Evolutionary conservation across 306 rosid genomes (phyloP).

Genomic region (Rubus parviflorus): DNA sequence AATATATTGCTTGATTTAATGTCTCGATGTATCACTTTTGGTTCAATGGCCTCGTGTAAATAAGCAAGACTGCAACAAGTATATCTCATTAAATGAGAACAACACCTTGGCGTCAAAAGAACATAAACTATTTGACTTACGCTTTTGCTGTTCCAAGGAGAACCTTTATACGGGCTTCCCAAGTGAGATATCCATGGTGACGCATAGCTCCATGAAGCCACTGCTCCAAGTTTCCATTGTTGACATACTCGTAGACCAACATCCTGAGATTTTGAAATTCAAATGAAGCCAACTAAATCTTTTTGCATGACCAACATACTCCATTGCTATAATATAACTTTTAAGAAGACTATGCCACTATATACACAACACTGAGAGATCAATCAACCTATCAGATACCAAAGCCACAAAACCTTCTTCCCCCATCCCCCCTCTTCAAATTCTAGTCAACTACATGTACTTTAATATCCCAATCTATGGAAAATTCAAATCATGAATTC

Average conservation of each 20-base stretch:
- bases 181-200: slow-evolving; percentile 90
- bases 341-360: background rate
- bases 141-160: slow-evolving; percentile 96
- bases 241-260: slow-evolving; percentile 85
- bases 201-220: slow-evolving; percentile 99
- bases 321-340: background rate
- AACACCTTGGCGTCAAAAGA: slow-evolving; percentile 8
- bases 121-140: slow-evolving; percentile 45
- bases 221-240: slow-evolving; percentile 93
- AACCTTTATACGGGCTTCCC: slow-evolving; percentile 94
- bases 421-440: background rate
- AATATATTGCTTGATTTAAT: slow-evolving; percentile 91
- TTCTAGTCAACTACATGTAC: background rate
- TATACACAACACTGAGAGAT: slow-evolving; percentile 3
- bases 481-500: slow-evolving; percentile 11
- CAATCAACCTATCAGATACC: slow-evolving; percentile 6
- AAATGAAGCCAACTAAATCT: background rate
- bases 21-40: slow-evolving; percentile 90
- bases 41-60: slow-evolving; percentile 94
- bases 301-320: background rate
- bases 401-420: slow-evolving; percentile 4
- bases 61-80: slow-evolving; percentile 72
- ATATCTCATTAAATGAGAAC: slow-evolving; percentile 29
- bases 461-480: background rate
- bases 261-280: slow-evolving; percentile 53